Evolutionary conservation across 768 basidiomycete species (phyloP).

Genomic region (Lentinula guzmanii): DNA sequence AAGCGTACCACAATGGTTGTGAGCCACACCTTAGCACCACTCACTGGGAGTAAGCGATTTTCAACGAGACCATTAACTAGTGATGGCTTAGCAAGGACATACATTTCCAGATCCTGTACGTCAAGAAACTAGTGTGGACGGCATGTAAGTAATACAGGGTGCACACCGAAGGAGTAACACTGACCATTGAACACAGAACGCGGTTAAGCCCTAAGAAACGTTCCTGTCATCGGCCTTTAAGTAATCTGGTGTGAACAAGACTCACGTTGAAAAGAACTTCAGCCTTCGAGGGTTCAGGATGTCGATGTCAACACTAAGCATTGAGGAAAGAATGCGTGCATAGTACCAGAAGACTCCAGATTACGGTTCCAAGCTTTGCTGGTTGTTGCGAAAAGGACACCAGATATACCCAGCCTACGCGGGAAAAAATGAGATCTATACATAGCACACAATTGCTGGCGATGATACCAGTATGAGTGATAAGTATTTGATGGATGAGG

Average conservation of each 20-base stretch:
- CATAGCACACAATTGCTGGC: neutral
- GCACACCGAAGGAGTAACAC: neutral
- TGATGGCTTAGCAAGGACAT: conserved; percentile 12
- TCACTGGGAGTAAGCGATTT: conserved; percentile 26
- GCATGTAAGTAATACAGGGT: neutral
- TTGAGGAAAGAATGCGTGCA: neutral
- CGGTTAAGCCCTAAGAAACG: conserved; percentile 32
- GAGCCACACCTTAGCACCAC: conserved; percentile 30
- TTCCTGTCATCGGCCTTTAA: neutral
- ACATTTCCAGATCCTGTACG: conserved; percentile 39
- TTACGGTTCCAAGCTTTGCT: conserved; percentile 24
- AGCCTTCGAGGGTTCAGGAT: conserved; percentile 19
- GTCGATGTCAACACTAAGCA: neutral
- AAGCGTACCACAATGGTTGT: conserved; percentile 27
- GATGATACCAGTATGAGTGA: conserved; percentile 43
- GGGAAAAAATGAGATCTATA: neutral
- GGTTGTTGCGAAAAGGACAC: conserved; percentile 33
- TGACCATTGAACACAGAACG: conserved; percentile 43
- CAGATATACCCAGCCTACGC: conserved; percentile 41
- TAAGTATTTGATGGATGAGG: conserved; percentile 46
- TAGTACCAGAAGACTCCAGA: conserved; percentile 34
- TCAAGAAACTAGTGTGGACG: conserved; percentile 29
- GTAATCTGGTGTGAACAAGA: conserved; percentile 1
- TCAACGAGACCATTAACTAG: neutral
- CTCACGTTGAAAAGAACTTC: conserved; percentile 45